Base-by-base conservation (phyloP, 1,284 basidiomycete species). In the Phaffia rhodozyma region DNA sequence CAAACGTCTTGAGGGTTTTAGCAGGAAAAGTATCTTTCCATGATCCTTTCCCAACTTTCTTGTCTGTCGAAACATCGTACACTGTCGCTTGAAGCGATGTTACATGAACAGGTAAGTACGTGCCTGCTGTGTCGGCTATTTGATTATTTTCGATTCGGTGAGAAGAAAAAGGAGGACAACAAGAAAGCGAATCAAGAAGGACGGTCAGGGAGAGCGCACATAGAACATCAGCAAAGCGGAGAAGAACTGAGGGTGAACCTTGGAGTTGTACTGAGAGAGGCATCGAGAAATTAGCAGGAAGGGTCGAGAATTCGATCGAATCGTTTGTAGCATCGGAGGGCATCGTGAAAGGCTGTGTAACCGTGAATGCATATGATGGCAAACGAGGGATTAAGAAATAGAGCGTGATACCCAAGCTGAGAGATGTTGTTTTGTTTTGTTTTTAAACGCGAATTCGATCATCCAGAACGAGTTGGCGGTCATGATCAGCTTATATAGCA, bases 231-330 rank as follows among this genome's bases (percentile, higher is more conserved):
- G 32, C 9, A 43, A 11, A 43, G 2, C 13, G 13, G 16, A 43
- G 2, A 11, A 43, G 13, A 11, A 11, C 38, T 43, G 7, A 43
- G 16, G 52, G 55, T 43, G 61, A 58, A 55, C 67, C 64, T 54
- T 65, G 61, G 3, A 69, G 49, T 43, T 20, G 62, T 58, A 9
- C 69, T 54, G 18, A 67, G 43, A 20, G 69, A 65, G 6, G 58
- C 55, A 69, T 69, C 23, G 61, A 57, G 51, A 69, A 67, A 59
- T 65, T 61, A 20, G 69, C 66, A 11, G 69, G 69, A 5, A 59
- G 59, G 23, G 63, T 62, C 18, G 55, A 63, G 47, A 68, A 68
- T 16, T 56, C 23, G 57, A 66, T 66, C 38, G 38, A 43, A 11
- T 43, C 38, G 38, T 61, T 66, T 49, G 64, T 49, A 5, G 60